Evolutionary conservation across 306 rosid genomes (phyloP), one percentile per base, ranked within the genome.

Genomic region (Pterocarpus santalinus): DNA sequence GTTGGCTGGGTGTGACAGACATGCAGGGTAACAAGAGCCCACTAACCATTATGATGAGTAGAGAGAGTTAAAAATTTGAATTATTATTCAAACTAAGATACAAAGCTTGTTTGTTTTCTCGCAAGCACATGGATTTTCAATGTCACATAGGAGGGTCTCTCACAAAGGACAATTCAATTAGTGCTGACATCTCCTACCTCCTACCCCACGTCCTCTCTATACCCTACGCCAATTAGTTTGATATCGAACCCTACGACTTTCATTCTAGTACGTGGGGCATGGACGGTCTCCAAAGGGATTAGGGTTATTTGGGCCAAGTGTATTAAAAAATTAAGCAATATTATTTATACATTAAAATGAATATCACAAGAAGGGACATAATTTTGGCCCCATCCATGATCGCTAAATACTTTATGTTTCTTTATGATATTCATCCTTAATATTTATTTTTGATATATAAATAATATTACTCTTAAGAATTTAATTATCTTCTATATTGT

Each of bases 141-240:
- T 70, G 64, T 76, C 84, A 85, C 85, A 66, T 16, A 7, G 85
- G 80, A 82, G 75, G 84, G 83, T 79, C 75, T 70, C 72, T 65
- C 69, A 61, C 55, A 73, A 76, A 82, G 87, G 90, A 86, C 85
- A 72, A 69, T 84, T 80, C 82, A 84, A 82, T 89, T 77, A 84
- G 90, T 77, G 84, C 71, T 84, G 87, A 76, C 79, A 84, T 78
- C 74, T 73, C 63, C 82, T 32, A n/a, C 41, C 72, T 64, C 64
- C 70, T 51, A 75, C 82, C 86, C 87, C 84, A 82, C 87, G 28
- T 8, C 72, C 75, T 67, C 47, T 72, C 53, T 53, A 15, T 65
- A 67, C 69, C 78, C 81, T 43, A 75, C 69, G 35, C 77, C 11
- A 85, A 46, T 79, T 72, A 81, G 79, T 84, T 86, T 75, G 76